Percentiles rank a stretch among this genome's conserved stretches.
phyloP scores from a whole-genome alignment of 768 basidiomycete species.

The Paxillus rubicundulus region DNA sequence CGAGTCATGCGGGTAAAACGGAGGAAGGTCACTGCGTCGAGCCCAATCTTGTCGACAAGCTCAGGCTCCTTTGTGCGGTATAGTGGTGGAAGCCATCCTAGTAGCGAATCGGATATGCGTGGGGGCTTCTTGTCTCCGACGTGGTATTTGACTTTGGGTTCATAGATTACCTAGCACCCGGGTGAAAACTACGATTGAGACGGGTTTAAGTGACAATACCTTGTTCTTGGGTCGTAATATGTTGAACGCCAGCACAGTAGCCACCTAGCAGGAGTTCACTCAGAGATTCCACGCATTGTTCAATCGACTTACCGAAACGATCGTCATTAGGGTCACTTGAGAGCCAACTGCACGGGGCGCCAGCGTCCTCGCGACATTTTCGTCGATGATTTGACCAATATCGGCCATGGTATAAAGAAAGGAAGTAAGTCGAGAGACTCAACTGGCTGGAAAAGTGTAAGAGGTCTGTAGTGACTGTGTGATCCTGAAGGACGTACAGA shows the following conservation, averaged over 20 bases:
- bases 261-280: conserved; percentile 40
- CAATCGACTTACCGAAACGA: conserved; percentile 60
- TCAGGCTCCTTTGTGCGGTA: conserved; percentile 84
- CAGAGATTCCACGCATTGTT: neutral
- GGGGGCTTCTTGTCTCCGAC: conserved; percentile 74
- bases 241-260: conserved; percentile 77
- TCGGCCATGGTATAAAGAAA: conserved; percentile 27
- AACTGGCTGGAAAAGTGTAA: conserved; percentile 18
- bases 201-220: conserved; percentile 36
- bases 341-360: conserved; percentile 76
- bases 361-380: conserved; percentile 54
- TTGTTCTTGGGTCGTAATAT: conserved; percentile 87
- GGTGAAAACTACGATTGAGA: neutral
- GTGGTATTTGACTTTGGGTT: conserved; percentile 93
- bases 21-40: conserved; percentile 91
- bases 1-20: conserved; percentile 88
- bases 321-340: conserved; percentile 73
- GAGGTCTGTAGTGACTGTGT: neutral
- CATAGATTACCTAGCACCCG: conserved; percentile 69
- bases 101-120: conserved; percentile 74
- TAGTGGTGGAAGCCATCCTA: conserved; percentile 90
- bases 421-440: conserved; percentile 18
- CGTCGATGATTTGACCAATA: conserved; percentile 32
- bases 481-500: neutral
- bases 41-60: conserved; percentile 81